Evolutionary conservation across 192 early-diverging fungal genomes (phyloP).

Genomic region (Rhizophagus prolifer): DNA sequence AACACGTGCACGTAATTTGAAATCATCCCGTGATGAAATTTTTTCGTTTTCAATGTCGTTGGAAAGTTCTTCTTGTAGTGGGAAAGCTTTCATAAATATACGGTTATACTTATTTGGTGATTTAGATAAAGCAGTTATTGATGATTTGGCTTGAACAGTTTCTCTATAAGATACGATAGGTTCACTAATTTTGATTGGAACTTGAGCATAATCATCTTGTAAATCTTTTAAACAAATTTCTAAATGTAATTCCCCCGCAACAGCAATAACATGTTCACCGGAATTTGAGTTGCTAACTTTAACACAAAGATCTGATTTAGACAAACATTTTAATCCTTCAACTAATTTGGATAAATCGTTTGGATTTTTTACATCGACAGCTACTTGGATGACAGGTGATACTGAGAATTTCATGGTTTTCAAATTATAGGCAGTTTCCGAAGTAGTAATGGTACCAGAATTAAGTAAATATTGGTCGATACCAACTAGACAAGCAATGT

Average conservation of each 20-base stretch:
- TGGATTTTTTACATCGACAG: constrained; percentile 97
- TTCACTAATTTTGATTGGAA: constrained; percentile 87
- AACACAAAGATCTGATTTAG: constrained; percentile 99
- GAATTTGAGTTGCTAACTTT: constrained; percentile 81
- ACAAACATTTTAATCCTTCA: constrained; percentile 99
- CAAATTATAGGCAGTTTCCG: constrained; percentile 93
- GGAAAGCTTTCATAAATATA: constrained; percentile 93
- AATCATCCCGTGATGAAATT: constrained; percentile 85
- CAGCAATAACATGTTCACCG: constrained; percentile 98
- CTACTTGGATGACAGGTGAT: constrained; percentile 95
- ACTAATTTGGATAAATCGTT: constrained; percentile 98
- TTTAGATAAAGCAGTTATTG: constrained; percentile 83
- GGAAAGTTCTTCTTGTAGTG: constrained; percentile 80
- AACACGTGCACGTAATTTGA: constrained; percentile 88
- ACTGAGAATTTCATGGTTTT: constrained; percentile 99
- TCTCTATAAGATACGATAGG: constrained; percentile 96
- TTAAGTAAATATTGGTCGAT: constrained; percentile 99
- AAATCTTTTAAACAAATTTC: constrained; percentile 99
- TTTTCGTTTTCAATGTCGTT: constrained; percentile 83
- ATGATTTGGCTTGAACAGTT: constrained; percentile 83
- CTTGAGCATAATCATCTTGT: constrained; percentile 96
- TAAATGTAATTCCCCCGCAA: constrained; percentile 99
- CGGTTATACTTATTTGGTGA: constrained; percentile 99
- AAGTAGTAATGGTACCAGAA: constrained; percentile 81
- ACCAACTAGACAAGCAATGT: constrained; percentile 98